Percentiles rank a stretch among this genome's conserved stretches.
Conservation (phyloP, 1,284 basidiomycete genomes). For the Ceratobasidium sp. region DNA sequence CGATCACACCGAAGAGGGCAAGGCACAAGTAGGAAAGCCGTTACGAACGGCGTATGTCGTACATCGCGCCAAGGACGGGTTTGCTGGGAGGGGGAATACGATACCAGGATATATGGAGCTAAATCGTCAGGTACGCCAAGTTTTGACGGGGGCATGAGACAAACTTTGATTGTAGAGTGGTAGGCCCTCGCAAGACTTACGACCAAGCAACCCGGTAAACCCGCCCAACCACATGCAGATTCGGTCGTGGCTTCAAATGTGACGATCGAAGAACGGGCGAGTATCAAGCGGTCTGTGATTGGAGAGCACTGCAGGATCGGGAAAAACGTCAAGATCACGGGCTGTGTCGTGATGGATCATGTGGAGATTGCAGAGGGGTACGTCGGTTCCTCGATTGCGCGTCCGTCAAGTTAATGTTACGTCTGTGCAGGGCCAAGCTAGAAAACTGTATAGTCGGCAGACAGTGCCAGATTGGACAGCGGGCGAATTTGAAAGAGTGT, state of each 20-base stretch:
- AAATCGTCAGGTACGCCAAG: slow-evolving; percentile 71
- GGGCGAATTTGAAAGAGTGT: slow-evolving; percentile 82
- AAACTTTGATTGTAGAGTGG: neutral
- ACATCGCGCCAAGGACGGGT: slow-evolving; percentile 67
- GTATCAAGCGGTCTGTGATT: slow-evolving; percentile 88
- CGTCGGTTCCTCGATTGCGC: neutral
- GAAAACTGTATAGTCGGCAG: slow-evolving; percentile 90
- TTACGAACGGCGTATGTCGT: slow-evolving; percentile 51
- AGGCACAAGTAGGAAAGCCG: slow-evolving; percentile 2
- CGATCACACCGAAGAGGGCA: neutral
- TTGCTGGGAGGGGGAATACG: slow-evolving; percentile 84
- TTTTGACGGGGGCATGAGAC: slow-evolving; percentile 11
- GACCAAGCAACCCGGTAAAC: slow-evolving; percentile 10
- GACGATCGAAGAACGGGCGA: slow-evolving; percentile 83
- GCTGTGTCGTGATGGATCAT: slow-evolving; percentile 92
- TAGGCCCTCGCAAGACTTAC: slow-evolving; percentile 23
- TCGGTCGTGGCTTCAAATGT: slow-evolving; percentile 85
- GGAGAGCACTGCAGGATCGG: slow-evolving; percentile 91
- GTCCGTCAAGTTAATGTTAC: slow-evolving; percentile 32
- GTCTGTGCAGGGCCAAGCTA: slow-evolving; percentile 75
- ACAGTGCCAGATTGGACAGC: slow-evolving; percentile 82
- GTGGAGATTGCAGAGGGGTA: slow-evolving; percentile 86
- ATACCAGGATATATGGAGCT: slow-evolving; percentile 83
- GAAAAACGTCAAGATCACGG: slow-evolving; percentile 83
- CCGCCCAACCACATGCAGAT: slow-evolving; percentile 61